Base-by-base conservation (phyloP, 345 rosid genomes). In the Acer campestre region DNA sequence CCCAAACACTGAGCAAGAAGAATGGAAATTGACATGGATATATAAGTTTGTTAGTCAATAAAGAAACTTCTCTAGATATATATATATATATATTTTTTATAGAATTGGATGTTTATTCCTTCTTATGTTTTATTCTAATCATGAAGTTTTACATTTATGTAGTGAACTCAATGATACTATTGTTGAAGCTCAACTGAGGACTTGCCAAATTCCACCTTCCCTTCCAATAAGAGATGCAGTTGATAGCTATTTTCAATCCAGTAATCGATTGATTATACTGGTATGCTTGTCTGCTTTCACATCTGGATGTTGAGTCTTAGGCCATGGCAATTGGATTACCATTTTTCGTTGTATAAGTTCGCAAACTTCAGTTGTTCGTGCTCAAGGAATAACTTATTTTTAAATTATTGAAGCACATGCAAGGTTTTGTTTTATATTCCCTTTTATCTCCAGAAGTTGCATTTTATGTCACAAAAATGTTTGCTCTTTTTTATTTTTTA, bases 141-240 rank as follows among this genome's bases (percentile, higher is more conserved):
- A 68, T 46, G 31, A 61, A 20, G 35, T 61, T 38, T 44, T 3
- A n/a, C 4, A 35, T 14, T 67, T 31, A 3, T 81, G 74, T 55
- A 89, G 92, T 79, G 90, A 89, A 85, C 90, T 89, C 71, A 86
- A 89, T 79, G 92, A 89, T 71, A 89, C 92, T 31, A 63, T 86
- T 65, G 87, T 89, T 27, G 92, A 89, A 82, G 92, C 92, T 38
- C 87, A 86, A 72, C 75, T 89, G 61, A 86, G 92, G 71, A 85
- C 87, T 63, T 77, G 81, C 77, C 88, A 86, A 75, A 77, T 89
- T 68, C 88, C 84, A 31, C 92, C 92, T 17, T 35, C 71, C 7
- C 92, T 89, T 79, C 92, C 92, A 17, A 61, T 82, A 49, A 65
- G 81, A 79, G 67, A 35, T 46, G 84, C 92, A 12, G 81, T 82